phyloP scores from a whole-genome alignment of 768 basidiomycete species.

The Serendipita sp. region DNA sequence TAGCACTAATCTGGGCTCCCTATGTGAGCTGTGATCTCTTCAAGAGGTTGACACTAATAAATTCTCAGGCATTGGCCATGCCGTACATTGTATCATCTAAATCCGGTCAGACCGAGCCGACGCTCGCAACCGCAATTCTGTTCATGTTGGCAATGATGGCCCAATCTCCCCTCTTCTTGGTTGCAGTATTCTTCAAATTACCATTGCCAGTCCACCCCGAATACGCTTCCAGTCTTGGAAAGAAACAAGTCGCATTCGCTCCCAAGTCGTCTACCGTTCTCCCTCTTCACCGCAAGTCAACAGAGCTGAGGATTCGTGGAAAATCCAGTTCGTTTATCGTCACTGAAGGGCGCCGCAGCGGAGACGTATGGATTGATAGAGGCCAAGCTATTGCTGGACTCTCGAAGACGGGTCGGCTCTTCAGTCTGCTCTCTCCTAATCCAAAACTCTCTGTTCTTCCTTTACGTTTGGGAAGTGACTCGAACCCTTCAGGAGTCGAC shows the following conservation, averaged over 20 bases:
- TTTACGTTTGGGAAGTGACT: conserved; percentile 11
- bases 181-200: conserved; percentile 43
- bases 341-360: conserved; percentile 54
- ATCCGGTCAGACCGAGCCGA: conserved; percentile 24
- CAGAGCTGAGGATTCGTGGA: neutral
- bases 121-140: conserved; percentile 30
- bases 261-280: conserved; percentile 16
- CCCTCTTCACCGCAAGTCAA: neutral
- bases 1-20: conserved; percentile 52
- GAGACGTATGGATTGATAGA: conserved; percentile 58
- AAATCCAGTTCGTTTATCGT: conserved; percentile 26
- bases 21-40: conserved; percentile 32
- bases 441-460: conserved; percentile 59
- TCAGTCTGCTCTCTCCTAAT: conserved; percentile 45
- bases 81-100: conserved; percentile 40
- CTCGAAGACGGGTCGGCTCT: conserved; percentile 40
- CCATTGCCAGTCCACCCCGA: conserved; percentile 53
- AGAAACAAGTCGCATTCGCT: conserved; percentile 19
- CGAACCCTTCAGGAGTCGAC: neutral
- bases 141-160: conserved; percentile 49
- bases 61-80: conserved; percentile 37
- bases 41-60: neutral
- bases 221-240: conserved; percentile 2
- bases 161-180: conserved; percentile 49
- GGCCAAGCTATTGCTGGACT: conserved; percentile 60